These are phyloP conservation scores for Colletotrichum aenigma DNA, from an alignment of 2,329 filamentous ascomycete species.

Conservation along the genomic window DNA sequence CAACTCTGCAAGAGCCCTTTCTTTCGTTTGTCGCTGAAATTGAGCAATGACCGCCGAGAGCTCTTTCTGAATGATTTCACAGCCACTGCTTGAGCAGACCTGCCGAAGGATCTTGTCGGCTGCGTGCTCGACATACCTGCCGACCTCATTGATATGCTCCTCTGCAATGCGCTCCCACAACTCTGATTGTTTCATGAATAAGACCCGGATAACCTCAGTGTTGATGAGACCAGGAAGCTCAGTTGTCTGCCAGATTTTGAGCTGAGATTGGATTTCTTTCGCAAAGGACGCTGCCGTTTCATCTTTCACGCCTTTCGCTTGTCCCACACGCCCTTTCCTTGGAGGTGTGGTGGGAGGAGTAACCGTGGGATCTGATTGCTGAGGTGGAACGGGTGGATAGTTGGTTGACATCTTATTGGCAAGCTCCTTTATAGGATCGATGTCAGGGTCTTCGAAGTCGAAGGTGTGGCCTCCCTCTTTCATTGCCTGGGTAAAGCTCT, in stretches of 20 bases:
- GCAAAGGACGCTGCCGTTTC: neutral
- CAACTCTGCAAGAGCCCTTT: neutral
- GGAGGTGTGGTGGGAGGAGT: neutral
- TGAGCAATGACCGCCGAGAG: neutral
- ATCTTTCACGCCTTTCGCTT: neutral
- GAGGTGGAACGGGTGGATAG: too few species aligned
- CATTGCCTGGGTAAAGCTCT: constrained; percentile 31
- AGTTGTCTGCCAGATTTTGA: constrained; percentile 29
- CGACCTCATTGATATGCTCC: constrained; percentile 26
- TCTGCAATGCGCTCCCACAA: constrained; percentile 33
- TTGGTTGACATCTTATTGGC: neutral
- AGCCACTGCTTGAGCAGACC: constrained; percentile 19
- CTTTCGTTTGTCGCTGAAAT: neutral
- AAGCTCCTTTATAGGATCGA: neutral
- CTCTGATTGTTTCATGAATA: constrained; percentile 34
- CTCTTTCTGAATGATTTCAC: constrained; percentile 17
- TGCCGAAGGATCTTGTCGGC: constrained; percentile 10
- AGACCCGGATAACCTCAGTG: constrained; percentile 29
- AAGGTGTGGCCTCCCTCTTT: constrained; percentile 26
- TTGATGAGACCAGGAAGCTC: constrained; percentile 37
- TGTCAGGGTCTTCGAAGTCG: constrained; percentile 24
- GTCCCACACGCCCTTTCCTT: neutral
- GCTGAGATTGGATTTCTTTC: constrained; percentile 27
- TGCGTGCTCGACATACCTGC: constrained; percentile 18
- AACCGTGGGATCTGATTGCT: too few species aligned